Evolutionary conservation across 345 rosid species (phyloP), one percentile per base, ranked within the genome.

Genomic region (Camelina sativa): DNA sequence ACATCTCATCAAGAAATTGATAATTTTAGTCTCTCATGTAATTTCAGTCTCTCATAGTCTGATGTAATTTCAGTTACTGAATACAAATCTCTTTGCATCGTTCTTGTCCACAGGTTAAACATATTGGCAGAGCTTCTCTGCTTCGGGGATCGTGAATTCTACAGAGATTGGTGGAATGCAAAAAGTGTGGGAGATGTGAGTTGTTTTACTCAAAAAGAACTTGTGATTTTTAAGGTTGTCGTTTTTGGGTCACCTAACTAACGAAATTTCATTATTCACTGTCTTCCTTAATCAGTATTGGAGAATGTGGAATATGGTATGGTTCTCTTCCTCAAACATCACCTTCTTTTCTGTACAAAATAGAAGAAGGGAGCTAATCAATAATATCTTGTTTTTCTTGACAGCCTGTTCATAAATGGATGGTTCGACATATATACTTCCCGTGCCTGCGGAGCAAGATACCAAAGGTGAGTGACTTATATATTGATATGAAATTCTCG

Each of bases 111-210:
- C 59, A 96, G 99, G 98, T 83, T 96, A 83, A 96, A 96, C 80
- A 91, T 96, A 81, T 80, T 96, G 59, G 98, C 98, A 59, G 99
- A 96, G 87, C 89, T 96, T 70, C 90, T 96, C 65, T 74, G 93
- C 28, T 96, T 96, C 65, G 99, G 99, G 76, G 99, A 96, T 72
- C 91, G 99, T 6, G 99, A 92, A 78, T 96, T 96, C 76, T 96
- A 96, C 79, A 92, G 74, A 84, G 99, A 96, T 79, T 92, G 99
- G 99, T 96, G 99, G 99, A 96, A 96, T 85, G 99, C 99, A 77
- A 87, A 82, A 84, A 91, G 88, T 58, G 94, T 96, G 9, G 97
- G 88, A 63, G 99, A 96, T 84, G 99, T 96, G 76, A 82, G 78
- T 64, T 77, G 12, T 23, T 28, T 58, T 59, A 41, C 43, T 59